These are phyloP conservation scores for Cadophora sp. DNA, from an alignment of 2,329 filamentous ascomycete species.

Conservation along the genomic window DNA sequence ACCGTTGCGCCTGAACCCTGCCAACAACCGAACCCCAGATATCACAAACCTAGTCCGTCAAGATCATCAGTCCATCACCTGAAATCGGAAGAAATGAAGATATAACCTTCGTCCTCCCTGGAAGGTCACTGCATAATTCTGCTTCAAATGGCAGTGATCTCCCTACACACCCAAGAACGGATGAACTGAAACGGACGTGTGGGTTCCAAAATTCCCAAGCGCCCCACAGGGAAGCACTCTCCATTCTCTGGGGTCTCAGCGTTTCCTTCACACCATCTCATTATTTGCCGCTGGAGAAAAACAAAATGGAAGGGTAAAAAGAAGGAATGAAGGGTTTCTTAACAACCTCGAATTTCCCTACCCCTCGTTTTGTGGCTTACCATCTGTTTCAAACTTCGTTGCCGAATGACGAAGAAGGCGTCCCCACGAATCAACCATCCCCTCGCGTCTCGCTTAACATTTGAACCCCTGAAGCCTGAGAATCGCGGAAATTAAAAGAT, in stretches of 20 bases:
- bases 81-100: neutral
- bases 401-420: neutral
- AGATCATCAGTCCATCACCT: neutral
- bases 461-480: neutral
- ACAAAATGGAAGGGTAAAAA: neutral
- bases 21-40: neutral
- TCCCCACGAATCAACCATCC: neutral
- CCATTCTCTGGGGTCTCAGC: neutral
- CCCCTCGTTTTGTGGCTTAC: constrained; percentile 1
- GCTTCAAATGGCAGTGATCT: neutral
- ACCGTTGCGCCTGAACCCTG: neutral
- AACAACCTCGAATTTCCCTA: neutral
- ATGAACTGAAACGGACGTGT: neutral
- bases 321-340: neutral
- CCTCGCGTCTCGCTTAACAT: neutral
- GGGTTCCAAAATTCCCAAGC: neutral
- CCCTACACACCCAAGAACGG: neutral
- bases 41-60: neutral
- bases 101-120: neutral
- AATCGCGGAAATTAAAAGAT: neutral
- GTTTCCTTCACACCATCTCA: neutral
- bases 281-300: neutral
- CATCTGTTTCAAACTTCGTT: neutral
- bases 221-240: neutral
- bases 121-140: neutral